Evolutionary conservation across 495 filamentous ascomycete species (phyloP).

Genomic region (Endocarpon pusillum): DNA sequence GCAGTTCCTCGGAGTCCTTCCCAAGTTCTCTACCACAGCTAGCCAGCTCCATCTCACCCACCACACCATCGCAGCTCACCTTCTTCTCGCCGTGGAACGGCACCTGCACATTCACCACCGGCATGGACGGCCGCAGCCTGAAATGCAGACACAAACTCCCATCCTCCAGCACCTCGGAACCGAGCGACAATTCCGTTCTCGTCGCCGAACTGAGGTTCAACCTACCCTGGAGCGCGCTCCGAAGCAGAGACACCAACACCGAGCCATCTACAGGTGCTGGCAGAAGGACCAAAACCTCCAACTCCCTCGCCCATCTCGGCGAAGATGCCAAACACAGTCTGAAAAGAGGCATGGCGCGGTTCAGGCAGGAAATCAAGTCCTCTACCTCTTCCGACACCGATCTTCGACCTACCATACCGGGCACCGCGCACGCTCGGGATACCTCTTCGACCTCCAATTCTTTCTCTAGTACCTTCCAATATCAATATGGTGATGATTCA

Average conservation of each 20-base stretch:
- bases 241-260: too few species aligned
- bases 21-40: too few species aligned
- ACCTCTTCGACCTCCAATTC: slow-evolving; percentile 1
- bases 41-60: not conserved
- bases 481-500: not conserved
- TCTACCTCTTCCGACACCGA: slow-evolving; percentile 13
- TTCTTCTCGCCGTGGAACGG: slow-evolving; percentile 80
- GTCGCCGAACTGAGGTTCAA: slow-evolving; percentile 85
- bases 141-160: slow-evolving; percentile 59
- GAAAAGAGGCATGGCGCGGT: too few species aligned
- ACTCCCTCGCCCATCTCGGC: slow-evolving; percentile 13
- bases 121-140: slow-evolving; percentile 52
- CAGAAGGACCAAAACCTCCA: slow-evolving; percentile 12
- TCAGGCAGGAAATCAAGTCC: too few species aligned
- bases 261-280: slow-evolving; percentile 12
- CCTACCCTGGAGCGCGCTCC: slow-evolving; percentile 30
- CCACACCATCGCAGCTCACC: slow-evolving; percentile 5
- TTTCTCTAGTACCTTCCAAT: not conserved
- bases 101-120: slow-evolving; percentile 64
- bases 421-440: slow-evolving; percentile 1
- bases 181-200: slow-evolving; percentile 25
- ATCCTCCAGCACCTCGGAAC: slow-evolving; percentile 10
- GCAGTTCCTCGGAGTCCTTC: too few species aligned
- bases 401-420: not conserved
- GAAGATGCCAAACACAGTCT: too few species aligned